A percentile compares a stretch with the other conserved stretches of the same genome.
Evolutionary conservation across 2,329 filamentous ascomycete genomes (phyloP).

Genomic region (Mycosphaerella sp.): DNA sequence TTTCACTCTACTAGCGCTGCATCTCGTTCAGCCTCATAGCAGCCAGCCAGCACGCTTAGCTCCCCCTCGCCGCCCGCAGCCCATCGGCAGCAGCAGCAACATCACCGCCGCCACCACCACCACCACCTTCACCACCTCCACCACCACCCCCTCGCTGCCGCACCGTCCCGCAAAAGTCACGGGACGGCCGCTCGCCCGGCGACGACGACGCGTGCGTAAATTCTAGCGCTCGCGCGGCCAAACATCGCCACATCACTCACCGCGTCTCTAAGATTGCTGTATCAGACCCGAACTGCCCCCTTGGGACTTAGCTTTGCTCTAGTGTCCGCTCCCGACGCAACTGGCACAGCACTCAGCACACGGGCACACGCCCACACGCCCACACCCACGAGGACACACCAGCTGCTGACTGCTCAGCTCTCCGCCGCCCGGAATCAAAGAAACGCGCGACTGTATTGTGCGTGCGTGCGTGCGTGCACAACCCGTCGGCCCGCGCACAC

Average conservation of each 20-base stretch:
- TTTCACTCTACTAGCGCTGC: conserved; percentile 10
- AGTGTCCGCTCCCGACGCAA: conserved; percentile 14
- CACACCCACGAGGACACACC: not conserved
- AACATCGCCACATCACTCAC: conserved; percentile 5
- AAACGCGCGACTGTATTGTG: not conserved
- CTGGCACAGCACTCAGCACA: not conserved
- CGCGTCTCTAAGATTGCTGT: conserved; percentile 8
- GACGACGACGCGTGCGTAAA: not conserved
- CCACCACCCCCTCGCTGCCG: not conserved
- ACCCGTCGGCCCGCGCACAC: conserved; percentile 13
- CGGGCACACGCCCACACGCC: too few relatives aligned
- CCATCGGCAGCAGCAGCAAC: too few relatives aligned
- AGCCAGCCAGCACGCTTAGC: too few relatives aligned
- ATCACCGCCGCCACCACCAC: not conserved
- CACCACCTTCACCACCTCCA: too few relatives aligned
- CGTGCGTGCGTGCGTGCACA: not conserved
- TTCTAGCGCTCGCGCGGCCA: not conserved
- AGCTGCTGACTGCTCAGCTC: not conserved
- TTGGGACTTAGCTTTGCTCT: conserved; percentile 10
- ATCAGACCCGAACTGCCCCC: conserved; percentile 9
- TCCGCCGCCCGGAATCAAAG: not conserved
- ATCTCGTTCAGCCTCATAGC: conserved; percentile 13
- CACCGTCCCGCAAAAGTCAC: not conserved
- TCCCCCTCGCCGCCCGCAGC: too few relatives aligned
- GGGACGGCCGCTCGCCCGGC: not conserved